phyloP scores from a whole-genome alignment of 257 asterid genomes.

The Nicotiana noctiflora region DNA sequence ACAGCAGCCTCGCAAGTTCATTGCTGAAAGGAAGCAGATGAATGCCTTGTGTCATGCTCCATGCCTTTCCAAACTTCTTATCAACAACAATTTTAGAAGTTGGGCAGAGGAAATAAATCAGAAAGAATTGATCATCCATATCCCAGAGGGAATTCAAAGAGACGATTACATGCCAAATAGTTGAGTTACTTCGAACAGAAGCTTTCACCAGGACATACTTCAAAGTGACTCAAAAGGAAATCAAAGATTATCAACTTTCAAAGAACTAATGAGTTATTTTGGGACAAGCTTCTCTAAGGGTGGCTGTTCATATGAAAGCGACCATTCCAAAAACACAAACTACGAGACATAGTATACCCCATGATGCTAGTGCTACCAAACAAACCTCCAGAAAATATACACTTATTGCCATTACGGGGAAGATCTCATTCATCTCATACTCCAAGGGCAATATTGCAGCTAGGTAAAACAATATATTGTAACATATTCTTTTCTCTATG shows the following conservation, averaged over 20 bases:
- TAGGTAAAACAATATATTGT: neutral
- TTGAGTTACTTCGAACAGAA: too few relatives aligned
- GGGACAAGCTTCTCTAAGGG: too few relatives aligned
- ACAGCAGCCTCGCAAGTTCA: neutral
- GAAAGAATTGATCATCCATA: too few relatives aligned
- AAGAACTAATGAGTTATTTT: too few relatives aligned
- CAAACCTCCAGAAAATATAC: neutral
- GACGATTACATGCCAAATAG: too few relatives aligned
- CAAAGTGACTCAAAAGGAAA: too few relatives aligned
- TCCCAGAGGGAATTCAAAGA: too few relatives aligned
- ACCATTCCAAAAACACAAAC: too few relatives aligned
- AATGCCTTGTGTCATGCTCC: slow-evolving; percentile 6
- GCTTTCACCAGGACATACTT: neutral
- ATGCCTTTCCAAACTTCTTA: neutral
- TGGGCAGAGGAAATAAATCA: too few relatives aligned
- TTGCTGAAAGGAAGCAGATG: slow-evolving; percentile 1
- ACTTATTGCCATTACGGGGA: neutral
- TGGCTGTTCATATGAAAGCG: too few relatives aligned
- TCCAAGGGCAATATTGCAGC: neutral
- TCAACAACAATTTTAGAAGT: neutral
- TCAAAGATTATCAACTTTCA: too few relatives aligned
- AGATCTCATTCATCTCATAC: neutral
- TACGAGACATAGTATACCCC: neutral
- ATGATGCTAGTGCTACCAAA: neutral
- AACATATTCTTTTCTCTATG: neutral